A percentile compares a stretch with the other conserved stretches of the same genome.
Conservation (phyloP, 139 green algal species). For the Volvox reticuliferus region DNA sequence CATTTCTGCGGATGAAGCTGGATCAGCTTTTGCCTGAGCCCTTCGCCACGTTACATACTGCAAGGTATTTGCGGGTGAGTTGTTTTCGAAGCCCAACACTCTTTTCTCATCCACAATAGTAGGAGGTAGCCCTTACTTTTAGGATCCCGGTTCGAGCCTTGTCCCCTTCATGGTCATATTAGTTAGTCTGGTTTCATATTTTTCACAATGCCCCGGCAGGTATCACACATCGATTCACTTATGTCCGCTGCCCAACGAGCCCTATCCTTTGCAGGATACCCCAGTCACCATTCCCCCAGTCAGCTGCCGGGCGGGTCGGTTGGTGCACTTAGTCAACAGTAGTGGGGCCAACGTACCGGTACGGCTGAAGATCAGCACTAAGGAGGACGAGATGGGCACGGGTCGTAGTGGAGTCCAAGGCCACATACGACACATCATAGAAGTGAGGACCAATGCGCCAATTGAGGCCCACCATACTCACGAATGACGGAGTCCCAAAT, state of each 20-base stretch:
- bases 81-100: too few species aligned
- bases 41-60: background rate
- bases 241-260: too few species aligned
- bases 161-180: too few species aligned
- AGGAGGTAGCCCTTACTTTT: too few species aligned
- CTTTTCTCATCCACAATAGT: too few species aligned
- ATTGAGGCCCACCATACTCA: too few species aligned
- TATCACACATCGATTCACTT: too few species aligned
- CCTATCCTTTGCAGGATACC: too few species aligned
- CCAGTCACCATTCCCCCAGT: constrained; percentile 1
- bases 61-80: constrained; percentile 3
- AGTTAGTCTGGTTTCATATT: too few species aligned
- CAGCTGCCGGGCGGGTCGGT: constrained; percentile 56
- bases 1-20: constrained; percentile 36
- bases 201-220: too few species aligned
- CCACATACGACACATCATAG: constrained; percentile 52
- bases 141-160: too few species aligned
- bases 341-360: constrained; percentile 52
- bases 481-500: too few species aligned
- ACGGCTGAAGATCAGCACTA: constrained; percentile 43
- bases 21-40: constrained; percentile 34
- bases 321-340: constrained; percentile 56
- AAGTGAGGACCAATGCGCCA: constrained; percentile 49
- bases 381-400: constrained; percentile 34
- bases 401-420: background rate